Evolutionary conservation across 2,329 filamentous ascomycete species (phyloP), one percentile per base, ranked within the genome.

Genomic region (Epicoccum sorghinum): DNA sequence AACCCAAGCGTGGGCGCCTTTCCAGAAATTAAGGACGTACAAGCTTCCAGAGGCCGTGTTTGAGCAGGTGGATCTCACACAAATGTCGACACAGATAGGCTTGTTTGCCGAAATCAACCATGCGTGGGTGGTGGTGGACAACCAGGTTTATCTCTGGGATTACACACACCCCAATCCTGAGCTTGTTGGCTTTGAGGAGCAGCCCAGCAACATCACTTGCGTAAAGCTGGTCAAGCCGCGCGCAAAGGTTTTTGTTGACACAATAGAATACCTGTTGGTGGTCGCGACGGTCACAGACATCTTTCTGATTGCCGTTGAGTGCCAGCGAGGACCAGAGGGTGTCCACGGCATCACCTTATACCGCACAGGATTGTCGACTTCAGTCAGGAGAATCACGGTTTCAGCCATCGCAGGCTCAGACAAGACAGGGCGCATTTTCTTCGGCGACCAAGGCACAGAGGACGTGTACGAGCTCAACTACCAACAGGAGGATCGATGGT

Each of bases 401-500:
- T 86, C 86, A 50, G 82, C 89, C 40, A 92, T 99, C 63, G 87
- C 87, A 22, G 91, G 89, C 13, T 95, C 93, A 0, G 77, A 79
- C 3, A 86, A 88, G 18, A 89, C 86, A 22, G 96, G 96, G 7
- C 89, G 95, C 57, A 95, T 99, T 61, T 99, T 99, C 80, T 96
- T 97, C 69, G 88, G 89, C 37, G 91, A 92, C 33, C 84, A 83
- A 45, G 83, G 82, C 45, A 90, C 93, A 61, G 91, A 91, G 60
- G 93, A 98, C 66, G 86, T 99, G 42, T 91, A 95, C 73, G 95
- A 99, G 76, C 84, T 99, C 48, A 93, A 89, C 64, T 99, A 99
- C 72, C 93, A 98, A 75, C 92, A 96, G 69, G 92, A 98, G 74
- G 95, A 99, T 76, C 89, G 90, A 65, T 99, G 95, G 95, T 99